These are phyloP conservation scores for Babesia sp. DNA, from an alignment of 169 alveolate genomes.

Conservation along the genomic window DNA sequence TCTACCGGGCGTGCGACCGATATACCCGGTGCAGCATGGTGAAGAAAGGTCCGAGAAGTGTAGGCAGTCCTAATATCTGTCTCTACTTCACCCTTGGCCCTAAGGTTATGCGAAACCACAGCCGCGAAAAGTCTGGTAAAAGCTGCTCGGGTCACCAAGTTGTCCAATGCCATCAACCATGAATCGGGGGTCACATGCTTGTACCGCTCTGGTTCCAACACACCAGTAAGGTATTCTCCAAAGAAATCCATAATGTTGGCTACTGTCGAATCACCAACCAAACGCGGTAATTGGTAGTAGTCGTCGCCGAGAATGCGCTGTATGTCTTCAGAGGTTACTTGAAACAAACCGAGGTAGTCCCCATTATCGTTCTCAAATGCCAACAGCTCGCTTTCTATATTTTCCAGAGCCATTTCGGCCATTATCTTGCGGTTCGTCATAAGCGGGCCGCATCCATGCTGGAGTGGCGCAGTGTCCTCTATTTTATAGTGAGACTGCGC, in stretches of 20 bases:
- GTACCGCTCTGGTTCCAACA: slow-evolving; percentile 12
- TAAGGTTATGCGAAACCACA: slow-evolving; percentile 17
- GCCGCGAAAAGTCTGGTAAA: slow-evolving; percentile 15
- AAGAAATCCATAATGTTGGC: not conserved
- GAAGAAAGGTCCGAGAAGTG: slow-evolving; percentile 17
- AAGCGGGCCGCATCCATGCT: slow-evolving; percentile 45
- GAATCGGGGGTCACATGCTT: not conserved
- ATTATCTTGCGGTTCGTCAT: slow-evolving; percentile 24
- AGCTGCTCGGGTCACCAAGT: not conserved
- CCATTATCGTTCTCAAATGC: not conserved
- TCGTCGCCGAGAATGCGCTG: not conserved
- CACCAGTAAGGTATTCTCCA: slow-evolving; percentile 9
- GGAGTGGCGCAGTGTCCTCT: slow-evolving; percentile 27
- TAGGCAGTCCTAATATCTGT: not conserved
- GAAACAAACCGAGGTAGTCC: not conserved
- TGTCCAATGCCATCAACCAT: slow-evolving; percentile 14
- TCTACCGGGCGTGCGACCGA: not conserved
- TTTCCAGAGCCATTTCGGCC: slow-evolving; percentile 26
- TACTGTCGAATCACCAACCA: not conserved
- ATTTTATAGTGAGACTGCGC: slow-evolving; percentile 41
- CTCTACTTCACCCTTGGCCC: not conserved
- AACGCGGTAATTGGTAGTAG: too few relatives aligned
- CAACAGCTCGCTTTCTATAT: slow-evolving; percentile 39
- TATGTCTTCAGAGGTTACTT: not conserved
- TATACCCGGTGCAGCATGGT: slow-evolving; percentile 25